Conservation (phyloP, 2,329 filamentous ascomycete species). For the Talaromyces sp. region DNA sequence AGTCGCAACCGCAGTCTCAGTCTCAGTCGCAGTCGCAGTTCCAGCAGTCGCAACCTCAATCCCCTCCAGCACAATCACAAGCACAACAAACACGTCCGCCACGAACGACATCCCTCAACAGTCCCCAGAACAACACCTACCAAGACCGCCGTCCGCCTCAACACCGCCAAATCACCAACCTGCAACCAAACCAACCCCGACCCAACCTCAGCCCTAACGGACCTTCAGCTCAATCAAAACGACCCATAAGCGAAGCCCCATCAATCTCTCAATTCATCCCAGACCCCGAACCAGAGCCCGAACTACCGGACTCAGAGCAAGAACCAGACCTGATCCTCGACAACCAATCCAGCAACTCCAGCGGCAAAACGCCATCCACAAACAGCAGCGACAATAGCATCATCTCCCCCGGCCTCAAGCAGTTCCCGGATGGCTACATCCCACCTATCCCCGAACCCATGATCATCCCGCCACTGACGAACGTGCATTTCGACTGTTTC, state of each 20-base stretch:
- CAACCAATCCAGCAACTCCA: conserved; percentile 12
- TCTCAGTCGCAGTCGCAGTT: neutral
- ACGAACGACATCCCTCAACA: neutral
- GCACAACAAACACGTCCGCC: neutral
- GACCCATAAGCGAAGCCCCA: conserved; percentile 23
- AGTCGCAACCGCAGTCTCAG: neutral
- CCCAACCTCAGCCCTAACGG: conserved; percentile 1
- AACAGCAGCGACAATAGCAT: conserved; percentile 6
- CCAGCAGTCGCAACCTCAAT: conserved; percentile 1
- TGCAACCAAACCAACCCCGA: neutral
- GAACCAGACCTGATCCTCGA: conserved; percentile 5
- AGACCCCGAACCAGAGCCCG: conserved; percentile 29
- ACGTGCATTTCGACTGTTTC: conserved; percentile 39
- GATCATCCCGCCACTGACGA: conserved; percentile 32
- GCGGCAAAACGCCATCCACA: conserved; percentile 4
- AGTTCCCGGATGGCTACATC: conserved; percentile 9
- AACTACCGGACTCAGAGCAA: conserved; percentile 10
- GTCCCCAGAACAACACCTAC: neutral
- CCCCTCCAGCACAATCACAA: neutral
- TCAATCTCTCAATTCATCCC: conserved; percentile 33
- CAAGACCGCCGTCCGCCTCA: neutral
- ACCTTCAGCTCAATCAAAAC: neutral
- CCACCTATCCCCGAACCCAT: conserved; percentile 35
- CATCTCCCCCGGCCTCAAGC: neutral
- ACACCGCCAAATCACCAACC: conserved; percentile 9